A percentile compares a stretch with the other conserved stretches of the same genome.
Evolutionary conservation across 139 green algal genomes (phyloP).

Genomic region (Astrephomene gubernaculifera): DNA sequence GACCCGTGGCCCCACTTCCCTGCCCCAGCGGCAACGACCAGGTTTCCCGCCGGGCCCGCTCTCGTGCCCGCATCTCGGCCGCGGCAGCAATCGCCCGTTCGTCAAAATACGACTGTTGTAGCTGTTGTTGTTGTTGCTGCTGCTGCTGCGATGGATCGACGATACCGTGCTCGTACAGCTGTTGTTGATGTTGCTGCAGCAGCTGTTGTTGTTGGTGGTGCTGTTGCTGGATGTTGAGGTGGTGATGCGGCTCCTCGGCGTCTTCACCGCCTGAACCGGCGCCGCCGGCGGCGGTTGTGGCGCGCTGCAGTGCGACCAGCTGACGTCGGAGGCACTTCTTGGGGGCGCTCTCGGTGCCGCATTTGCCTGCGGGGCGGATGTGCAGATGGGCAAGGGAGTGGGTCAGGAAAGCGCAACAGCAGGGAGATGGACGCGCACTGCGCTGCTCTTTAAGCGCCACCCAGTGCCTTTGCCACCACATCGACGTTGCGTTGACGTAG

Average conservation of each 20-base stretch:
- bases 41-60: conserved; percentile 34
- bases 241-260: too few relatives aligned
- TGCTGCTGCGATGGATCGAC: too few relatives aligned
- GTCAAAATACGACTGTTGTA: too few relatives aligned
- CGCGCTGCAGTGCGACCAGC: conserved; percentile 31
- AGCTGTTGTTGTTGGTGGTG: too few relatives aligned
- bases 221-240: too few relatives aligned
- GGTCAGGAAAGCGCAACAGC: neutral
- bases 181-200: too few relatives aligned
- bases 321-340: conserved; percentile 67
- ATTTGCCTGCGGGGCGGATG: conserved; percentile 57
- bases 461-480: too few relatives aligned
- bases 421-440: too few relatives aligned
- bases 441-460: too few relatives aligned
- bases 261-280: neutral
- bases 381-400: neutral
- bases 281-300: neutral
- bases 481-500: too few relatives aligned
- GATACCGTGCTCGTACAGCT: too few relatives aligned
- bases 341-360: conserved; percentile 69
- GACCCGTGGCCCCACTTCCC: conserved; percentile 29
- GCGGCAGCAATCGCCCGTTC: conserved; percentile 6
- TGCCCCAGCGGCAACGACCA: conserved; percentile 39
- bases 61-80: conserved; percentile 31
- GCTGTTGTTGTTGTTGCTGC: too few relatives aligned